Base-by-base conservation (phyloP, 805 yeast genomes). In the Saturnispora diversa region DNA sequence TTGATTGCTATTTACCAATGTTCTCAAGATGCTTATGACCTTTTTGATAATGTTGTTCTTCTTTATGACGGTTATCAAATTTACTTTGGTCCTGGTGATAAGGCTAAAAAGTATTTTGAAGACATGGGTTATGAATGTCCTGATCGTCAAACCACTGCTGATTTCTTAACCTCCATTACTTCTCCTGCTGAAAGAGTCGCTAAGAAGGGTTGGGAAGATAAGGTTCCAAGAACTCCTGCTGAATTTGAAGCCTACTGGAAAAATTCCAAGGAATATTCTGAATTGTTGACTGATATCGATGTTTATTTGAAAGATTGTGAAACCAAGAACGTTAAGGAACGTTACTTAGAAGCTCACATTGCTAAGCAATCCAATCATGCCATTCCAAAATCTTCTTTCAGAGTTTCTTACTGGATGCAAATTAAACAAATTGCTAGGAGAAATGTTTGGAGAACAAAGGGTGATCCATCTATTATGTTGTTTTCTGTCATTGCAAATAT, bases 351-450 rank as follows among this genome's bases (percentile, higher is more conserved):
- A 7, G 50, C 57, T 3, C 53, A 52, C 28, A 32, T 25, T 32
- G 74, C 80, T 9, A 68, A 65, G 46, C 81, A 77, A 56, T 51
- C 80, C 8, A 68, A 68, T 43, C 65, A 65, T 44, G 48, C 69
- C 22, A 60, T 72, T 44, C 56, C 68, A 27, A 39, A 57, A 2
- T 74, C 81, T n/a, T 65, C 81, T n/a, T 75, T 65, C 60, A 66
- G 72, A 3, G 70, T 72, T 17, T 68, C 74, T 2, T 75, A 64
- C 52, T 46, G 51, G 35, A 67, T 73, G 70, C 84, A 77, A 57
- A 66, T 74, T 13, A 66, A 57, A 42, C 64, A 67, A 46, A 48
- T 75, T 42, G 52, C 68, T 40, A 50, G 50, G 3, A 65, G 83
- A 57, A 72, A 74, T 46, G 49, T 60, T 35, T 64, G 66, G 60